Conservation (phyloP, 2,329 filamentous ascomycete genomes). For the Dactylellina sp. region DNA sequence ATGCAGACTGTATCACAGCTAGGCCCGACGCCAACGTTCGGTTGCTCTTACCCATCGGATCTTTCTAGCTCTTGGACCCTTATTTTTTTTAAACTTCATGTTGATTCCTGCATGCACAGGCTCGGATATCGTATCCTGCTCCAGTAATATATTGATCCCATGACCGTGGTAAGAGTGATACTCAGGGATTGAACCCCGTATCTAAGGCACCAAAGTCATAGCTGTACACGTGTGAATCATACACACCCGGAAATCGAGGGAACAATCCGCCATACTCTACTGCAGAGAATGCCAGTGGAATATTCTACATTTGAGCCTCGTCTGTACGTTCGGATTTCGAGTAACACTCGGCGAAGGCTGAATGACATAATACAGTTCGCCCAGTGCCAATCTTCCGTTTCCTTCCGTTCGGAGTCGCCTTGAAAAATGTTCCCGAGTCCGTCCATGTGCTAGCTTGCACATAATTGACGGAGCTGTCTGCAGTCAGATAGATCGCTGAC, state of each 20-base stretch:
- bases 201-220: conserved; percentile 35
- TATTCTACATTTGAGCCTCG: conserved; percentile 44
- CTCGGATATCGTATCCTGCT: conserved; percentile 24
- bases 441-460: no score
- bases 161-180: conserved; percentile 38
- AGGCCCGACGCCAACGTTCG: conserved; percentile 31
- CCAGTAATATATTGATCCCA: conserved; percentile 31
- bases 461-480: neutral
- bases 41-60: conserved; percentile 39
- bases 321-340: conserved; percentile 2
- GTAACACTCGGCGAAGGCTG: neutral
- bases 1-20: conserved; percentile 1
- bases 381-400: conserved; percentile 32
- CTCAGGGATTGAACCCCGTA: conserved; percentile 28
- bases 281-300: conserved; percentile 39
- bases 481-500: conserved; percentile 6
- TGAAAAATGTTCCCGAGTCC: conserved; percentile 8
- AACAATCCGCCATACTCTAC: neutral
- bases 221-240: conserved; percentile 51
- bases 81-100: neutral
- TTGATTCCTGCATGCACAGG: conserved; percentile 27
- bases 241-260: conserved; percentile 37
- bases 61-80: conserved; percentile 38
- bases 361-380: neutral
- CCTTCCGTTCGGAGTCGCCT: conserved; percentile 30